Evolutionary conservation across 768 basidiomycete species (phyloP), one percentile per base, ranked within the genome.

Genomic region (Porphyrellus cyaneotinctus): DNA sequence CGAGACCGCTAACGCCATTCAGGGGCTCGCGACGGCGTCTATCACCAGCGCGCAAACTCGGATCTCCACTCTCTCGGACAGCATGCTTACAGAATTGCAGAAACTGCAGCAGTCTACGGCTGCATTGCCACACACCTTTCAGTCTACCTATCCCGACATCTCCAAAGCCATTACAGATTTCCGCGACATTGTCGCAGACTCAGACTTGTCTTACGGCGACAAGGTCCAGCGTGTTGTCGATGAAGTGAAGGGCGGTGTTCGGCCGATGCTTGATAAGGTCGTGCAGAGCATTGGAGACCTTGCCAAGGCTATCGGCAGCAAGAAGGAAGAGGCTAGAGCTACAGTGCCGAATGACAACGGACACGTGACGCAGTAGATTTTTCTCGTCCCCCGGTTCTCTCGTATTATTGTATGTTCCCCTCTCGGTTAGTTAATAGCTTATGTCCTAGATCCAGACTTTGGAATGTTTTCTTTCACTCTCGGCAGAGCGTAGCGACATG

Each of bases 1-100:
- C 3, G 82, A 82, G 44, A 84, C 83, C 22, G 86, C 87, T 17
- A 77, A 82, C 31, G 74, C 76, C 43, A 80, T 91, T 64, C 80
- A 78, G 61, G 68, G 73, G 14, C 73, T 84, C 24, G 81, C 87
- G 20, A 75, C 85, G 0, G 75, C 79, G 4, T 82, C 82, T 44
- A 66, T 85, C 38, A 63, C 70, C 4, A 71, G 74, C 37, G 82
- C 85, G 15, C 81, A 84, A 59, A 62, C 74, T 33, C 80, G 77
- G 53, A 77, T 88, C 37, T 77, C 83, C 59, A 56, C 72, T 3
- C 78, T 88, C 33, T 84, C 84, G 33, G 80, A 86, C 55, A 79
- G 70, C 48, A 83, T 91, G 83, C 69, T 88, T 44, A 44, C 62
- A 24, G 85, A 90, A 58, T 75, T 91, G 43, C 78, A 83, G 58